Base-by-base conservation (phyloP, 495 filamentous ascomycete species). In the Penicillium turbatum region DNA sequence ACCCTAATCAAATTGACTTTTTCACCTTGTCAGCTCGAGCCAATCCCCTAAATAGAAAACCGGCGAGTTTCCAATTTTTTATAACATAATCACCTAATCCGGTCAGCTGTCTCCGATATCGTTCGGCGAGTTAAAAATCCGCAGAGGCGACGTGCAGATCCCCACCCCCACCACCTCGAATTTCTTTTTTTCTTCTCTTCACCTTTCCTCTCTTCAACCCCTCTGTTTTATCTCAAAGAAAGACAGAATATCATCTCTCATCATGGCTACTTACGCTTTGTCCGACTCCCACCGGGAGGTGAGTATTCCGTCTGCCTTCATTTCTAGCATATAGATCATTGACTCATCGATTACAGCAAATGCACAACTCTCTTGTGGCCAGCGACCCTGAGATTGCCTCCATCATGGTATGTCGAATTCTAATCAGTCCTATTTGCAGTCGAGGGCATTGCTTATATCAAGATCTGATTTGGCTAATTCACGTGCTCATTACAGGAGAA, bases 361-460 rank as follows among this genome's bases (percentile, higher is more conserved):
- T 98, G 78, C 84, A 96, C 82, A 86, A 86, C 72, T 80, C 85
- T 60, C 82, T 98, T 60, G 76, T 88, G 56, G 85, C 95, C 48
- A 82, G 81, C 39, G 92, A 98, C 73, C 87, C 91, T 17, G 92
- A 97, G 77, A 86, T 98, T 58, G 88, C 89, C 35, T 80, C 86
- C 68, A 93, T 97, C 68, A 97, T 98, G 92, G 89, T 93, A 79
- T 48, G 82, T 75, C 89, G 84, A 83, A 69, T 45, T 73, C 63
- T 26, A 43, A 49, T 16, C 24, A 46, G 37, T 51, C 49, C 36
- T 12, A 12, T 13, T 6, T n/a, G 4, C 24, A 48, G 47, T 39
- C 48, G 9, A 13, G 17, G 38, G 29, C 29, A 26, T 35, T 24
- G n/a, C 11, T 6, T 13, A 31, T 9, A 26, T 12, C n/a, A 26